Conservation (phyloP, 83 land plant genomes). For the Picea mariana region DNA sequence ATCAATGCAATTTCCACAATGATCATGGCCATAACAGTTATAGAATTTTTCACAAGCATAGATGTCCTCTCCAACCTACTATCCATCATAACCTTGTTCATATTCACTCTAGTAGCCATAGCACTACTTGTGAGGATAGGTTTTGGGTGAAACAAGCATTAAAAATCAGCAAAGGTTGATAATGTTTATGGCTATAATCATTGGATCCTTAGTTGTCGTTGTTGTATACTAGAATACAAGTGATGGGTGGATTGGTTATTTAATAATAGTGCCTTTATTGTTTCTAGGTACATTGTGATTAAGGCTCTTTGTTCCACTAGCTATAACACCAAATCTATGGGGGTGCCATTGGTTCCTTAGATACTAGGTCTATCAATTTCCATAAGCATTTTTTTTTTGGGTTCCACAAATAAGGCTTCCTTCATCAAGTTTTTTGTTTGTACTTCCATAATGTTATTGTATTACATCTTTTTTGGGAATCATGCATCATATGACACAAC, state of each 20-base stretch:
- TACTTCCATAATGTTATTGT: slow-evolving; percentile 69
- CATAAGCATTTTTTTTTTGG: slow-evolving; percentile 80
- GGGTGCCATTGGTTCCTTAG: slow-evolving; percentile 96
- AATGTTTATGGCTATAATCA: slow-evolving; percentile 19
- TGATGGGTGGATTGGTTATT: slow-evolving; percentile 68
- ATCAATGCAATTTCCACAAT: slow-evolving; percentile 33
- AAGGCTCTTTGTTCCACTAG: slow-evolving; percentile 47
- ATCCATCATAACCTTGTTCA: slow-evolving; percentile 30
- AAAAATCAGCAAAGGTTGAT: slow-evolving; percentile 15
- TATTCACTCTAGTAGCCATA: slow-evolving; percentile 79
- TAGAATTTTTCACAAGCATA: slow-evolving; percentile 79
- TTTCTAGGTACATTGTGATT: slow-evolving; percentile 47
- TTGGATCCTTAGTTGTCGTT: slow-evolving; percentile 44
- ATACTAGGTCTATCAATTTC: slow-evolving; percentile 79
- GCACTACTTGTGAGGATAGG: slow-evolving; percentile 73
- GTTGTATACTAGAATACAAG: slow-evolving; percentile 63
- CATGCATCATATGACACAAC: slow-evolving; percentile 93
- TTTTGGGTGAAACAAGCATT: slow-evolving; percentile 19
- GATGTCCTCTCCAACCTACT: slow-evolving; percentile 61
- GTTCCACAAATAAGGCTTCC: slow-evolving; percentile 69
- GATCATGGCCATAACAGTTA: slow-evolving; percentile 59
- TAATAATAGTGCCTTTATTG: slow-evolving; percentile 23
- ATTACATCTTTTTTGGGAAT: slow-evolving; percentile 80
- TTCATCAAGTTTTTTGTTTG: slow-evolving; percentile 75
- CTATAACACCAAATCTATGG: slow-evolving; percentile 75